phyloP scores from a whole-genome alignment of 2,329 filamentous ascomycete species.

The Aspergillus persii region DNA sequence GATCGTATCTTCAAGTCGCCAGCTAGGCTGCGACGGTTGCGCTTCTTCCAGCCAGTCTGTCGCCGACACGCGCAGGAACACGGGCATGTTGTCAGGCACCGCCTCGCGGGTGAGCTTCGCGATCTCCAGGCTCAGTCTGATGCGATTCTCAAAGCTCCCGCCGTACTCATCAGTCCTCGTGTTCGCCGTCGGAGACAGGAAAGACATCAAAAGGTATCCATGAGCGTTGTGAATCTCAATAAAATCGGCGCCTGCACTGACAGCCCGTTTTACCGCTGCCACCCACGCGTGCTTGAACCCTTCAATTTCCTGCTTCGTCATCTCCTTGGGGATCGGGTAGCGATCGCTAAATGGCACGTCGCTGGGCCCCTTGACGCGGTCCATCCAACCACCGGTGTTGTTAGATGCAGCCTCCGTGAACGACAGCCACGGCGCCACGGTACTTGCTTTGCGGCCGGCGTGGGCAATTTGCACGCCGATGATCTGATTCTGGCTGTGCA shows the following conservation, averaged over 20 bases:
- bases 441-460: slow-evolving; percentile 65
- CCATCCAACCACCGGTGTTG: slow-evolving; percentile 54
- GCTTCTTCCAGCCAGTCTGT: slow-evolving; percentile 70
- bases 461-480: slow-evolving; percentile 80
- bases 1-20: slow-evolving; percentile 66
- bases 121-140: slow-evolving; percentile 65
- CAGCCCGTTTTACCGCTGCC: slow-evolving; percentile 56
- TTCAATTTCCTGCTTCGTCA: slow-evolving; percentile 68
- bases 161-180: slow-evolving; percentile 60
- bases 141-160: slow-evolving; percentile 60
- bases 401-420: slow-evolving; percentile 41
- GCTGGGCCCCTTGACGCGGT: slow-evolving; percentile 56
- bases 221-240: slow-evolving; percentile 79
- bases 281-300: slow-evolving; percentile 61
- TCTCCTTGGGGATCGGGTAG: slow-evolving; percentile 62
- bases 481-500: slow-evolving; percentile 73
- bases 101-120: slow-evolving; percentile 59
- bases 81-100: slow-evolving; percentile 66
- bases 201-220: slow-evolving; percentile 70
- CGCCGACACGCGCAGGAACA: slow-evolving; percentile 69
- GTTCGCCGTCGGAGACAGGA: slow-evolving; percentile 68
- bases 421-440: slow-evolving; percentile 52
- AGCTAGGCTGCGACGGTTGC: slow-evolving; percentile 58
- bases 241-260: slow-evolving; percentile 70
- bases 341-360: slow-evolving; percentile 61